These are phyloP conservation scores for Coelastrella sp. DNA, from an alignment of 139 green algal genomes.

Conservation along the genomic window DNA sequence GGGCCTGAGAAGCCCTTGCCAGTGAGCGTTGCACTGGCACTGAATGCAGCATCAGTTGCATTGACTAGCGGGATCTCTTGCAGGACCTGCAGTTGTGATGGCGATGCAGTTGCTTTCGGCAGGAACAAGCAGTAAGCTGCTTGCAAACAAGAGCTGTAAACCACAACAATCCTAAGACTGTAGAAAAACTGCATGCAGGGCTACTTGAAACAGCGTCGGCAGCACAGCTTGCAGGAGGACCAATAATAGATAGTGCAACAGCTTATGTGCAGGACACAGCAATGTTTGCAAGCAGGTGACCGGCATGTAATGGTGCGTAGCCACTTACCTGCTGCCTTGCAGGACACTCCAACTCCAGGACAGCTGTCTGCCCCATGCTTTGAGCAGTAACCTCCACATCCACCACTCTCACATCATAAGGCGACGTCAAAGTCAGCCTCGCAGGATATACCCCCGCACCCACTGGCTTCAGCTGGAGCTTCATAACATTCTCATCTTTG, in stretches of 20 bases:
- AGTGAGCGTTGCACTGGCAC: neutral
- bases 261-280: too few relatives aligned
- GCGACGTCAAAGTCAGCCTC: constrained; percentile 68
- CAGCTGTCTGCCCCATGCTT: constrained; percentile 62
- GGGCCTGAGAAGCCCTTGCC: constrained; percentile 64
- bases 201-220: too few relatives aligned
- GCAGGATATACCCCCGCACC: constrained; percentile 77
- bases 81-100: neutral
- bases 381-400: constrained; percentile 74
- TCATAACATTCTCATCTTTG: constrained; percentile 55
- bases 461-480: constrained; percentile 63
- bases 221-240: too few relatives aligned
- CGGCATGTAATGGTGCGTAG: neutral
- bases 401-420: constrained; percentile 75
- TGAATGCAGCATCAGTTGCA: constrained; percentile 51
- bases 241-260: too few relatives aligned
- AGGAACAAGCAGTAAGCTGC: neutral
- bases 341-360: constrained; percentile 72
- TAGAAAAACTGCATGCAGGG: too few relatives aligned
- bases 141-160: neutral
- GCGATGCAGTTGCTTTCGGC: neutral
- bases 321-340: constrained; percentile 63
- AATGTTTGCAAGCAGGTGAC: neutral
- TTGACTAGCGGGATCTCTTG: constrained; percentile 84
- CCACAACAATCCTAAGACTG: too few relatives aligned